Percentiles rank a stretch among this genome's conserved stretches.
Conservation (phyloP, 257 asterid genomes). For the Nicotiana attenuata region DNA sequence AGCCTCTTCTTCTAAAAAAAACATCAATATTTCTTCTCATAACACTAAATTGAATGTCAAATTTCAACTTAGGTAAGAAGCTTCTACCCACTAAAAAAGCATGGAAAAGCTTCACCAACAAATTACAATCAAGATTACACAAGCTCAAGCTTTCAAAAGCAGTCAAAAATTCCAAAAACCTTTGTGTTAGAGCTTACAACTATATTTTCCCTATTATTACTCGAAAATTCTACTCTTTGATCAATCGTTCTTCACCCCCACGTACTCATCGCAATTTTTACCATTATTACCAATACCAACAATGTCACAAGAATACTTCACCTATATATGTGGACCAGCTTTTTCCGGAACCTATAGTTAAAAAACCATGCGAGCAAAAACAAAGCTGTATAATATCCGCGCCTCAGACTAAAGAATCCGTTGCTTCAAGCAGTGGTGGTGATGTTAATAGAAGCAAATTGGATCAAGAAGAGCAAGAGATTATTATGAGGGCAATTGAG, state of each 20-base stretch:
- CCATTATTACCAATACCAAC: slow-evolving; percentile 8
- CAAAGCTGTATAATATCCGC: too few relatives aligned
- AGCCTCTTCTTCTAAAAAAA: background rate
- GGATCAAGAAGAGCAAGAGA: slow-evolving; percentile 2
- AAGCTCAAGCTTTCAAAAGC: slow-evolving; percentile 21
- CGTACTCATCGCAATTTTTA: background rate
- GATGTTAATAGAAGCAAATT: background rate
- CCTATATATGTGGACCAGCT: slow-evolving; percentile 32
- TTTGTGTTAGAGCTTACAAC: slow-evolving; percentile 1
- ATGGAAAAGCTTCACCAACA: slow-evolving; percentile 30
- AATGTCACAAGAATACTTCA: slow-evolving; percentile 1
- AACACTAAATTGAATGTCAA: slow-evolving; percentile 26
- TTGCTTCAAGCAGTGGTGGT: slow-evolving; percentile 15
- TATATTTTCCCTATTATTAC: slow-evolving; percentile 14
- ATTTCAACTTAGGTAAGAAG: slow-evolving; percentile 28
- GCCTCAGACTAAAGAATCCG: slow-evolving; percentile 9
- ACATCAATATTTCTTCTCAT: background rate
- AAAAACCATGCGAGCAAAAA: background rate
- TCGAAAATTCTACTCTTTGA: slow-evolving; percentile 13
- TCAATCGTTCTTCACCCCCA: background rate
- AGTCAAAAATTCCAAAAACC: slow-evolving; percentile 21
- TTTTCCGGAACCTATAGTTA: slow-evolving; percentile 16
- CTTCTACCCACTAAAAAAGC: slow-evolving; percentile 32
- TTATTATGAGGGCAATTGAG: background rate
- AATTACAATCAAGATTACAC: slow-evolving; percentile 21